Base-by-base conservation (phyloP, 192 early-diverging fungal species). In the Coemansia sp. region DNA sequence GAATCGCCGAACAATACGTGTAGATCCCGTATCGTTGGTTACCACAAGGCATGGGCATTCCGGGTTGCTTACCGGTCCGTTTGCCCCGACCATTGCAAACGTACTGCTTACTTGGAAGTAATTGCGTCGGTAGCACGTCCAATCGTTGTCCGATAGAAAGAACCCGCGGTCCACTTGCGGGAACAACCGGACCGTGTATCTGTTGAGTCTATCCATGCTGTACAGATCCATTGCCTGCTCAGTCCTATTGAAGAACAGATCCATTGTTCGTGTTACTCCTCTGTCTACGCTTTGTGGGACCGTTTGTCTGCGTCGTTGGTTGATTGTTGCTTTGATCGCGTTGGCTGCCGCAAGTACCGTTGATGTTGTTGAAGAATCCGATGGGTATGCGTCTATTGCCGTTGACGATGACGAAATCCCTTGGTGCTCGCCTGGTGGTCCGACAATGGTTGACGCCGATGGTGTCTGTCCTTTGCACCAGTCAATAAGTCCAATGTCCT, bases 81-180 rank as follows among this genome's bases (percentile, higher is more conserved):
- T 68, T 13, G 57, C 20, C 14, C 81, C 84, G 6, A 56, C 33
- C 3, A 81, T 62, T 23, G 61, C 59, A 23, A 81, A 71, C 6
- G 65, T 50, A 62, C 78, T 64, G 59, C 78, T 81, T 17, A 97
- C 83, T 63, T 96, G 92, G 50, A 96, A 96, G 75, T 96, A 97
- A 71, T 97, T 97, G 65, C 94, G 86, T 6, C 95, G 84, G 70
- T 97, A 97, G 61, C 95, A 96, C 2, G 94, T 94, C 94, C 94
- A 98, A 58, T 92, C 91, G 52, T 83, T 84, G 36, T 89, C 86
- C 2, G 94, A 88, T 42, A 96, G 72, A 57, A 96, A 95, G 76
- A 97, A 97, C 14, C 95, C 95, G 29, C 92, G 86, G 65, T 96
- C 94, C 40, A 98, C 87, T 37, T 92, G 92, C 19, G 94, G 87